Evolutionary conservation across 2,329 filamentous ascomycete species (phyloP).

Genomic region (Hymenoscyphus fraxineus): DNA sequence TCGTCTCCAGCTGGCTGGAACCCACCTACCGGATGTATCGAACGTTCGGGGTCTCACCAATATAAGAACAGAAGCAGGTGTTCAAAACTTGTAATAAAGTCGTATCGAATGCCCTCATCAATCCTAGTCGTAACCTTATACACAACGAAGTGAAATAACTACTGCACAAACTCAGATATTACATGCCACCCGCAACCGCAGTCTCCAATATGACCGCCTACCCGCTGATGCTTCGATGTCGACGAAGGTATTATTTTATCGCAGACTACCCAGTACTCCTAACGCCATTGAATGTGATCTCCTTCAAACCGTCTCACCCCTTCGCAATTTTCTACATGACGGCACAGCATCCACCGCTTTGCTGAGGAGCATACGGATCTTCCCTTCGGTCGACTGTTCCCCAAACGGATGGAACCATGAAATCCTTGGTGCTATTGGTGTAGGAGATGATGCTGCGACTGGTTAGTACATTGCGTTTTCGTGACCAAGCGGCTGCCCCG

Average conservation of each 20-base stretch:
- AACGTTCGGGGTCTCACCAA: background rate
- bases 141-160: constrained; percentile 25
- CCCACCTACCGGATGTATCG: too few relatives aligned
- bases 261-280: constrained; percentile 29
- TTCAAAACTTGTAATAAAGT: constrained; percentile 5
- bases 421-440: constrained; percentile 96
- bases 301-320: constrained; percentile 8
- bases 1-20: background rate
- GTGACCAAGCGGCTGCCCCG: background rate
- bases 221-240: constrained; percentile 19
- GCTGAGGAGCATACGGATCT: constrained; percentile 82
- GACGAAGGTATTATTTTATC: constrained; percentile 23
- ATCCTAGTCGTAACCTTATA: constrained; percentile 21
- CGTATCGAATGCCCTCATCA: constrained; percentile 14
- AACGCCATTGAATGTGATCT: constrained; percentile 21
- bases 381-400: constrained; percentile 90
- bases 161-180: constrained; percentile 31
- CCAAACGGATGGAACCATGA: constrained; percentile 97
- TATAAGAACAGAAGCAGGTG: background rate
- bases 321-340: constrained; percentile 67
- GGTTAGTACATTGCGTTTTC: constrained; percentile 11
- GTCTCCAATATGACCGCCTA: constrained; percentile 13
- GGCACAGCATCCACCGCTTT: constrained; percentile 67
- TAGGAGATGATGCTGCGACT: constrained; percentile 88
- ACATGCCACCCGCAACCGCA: constrained; percentile 24